Base-by-base conservation (phyloP, 140 eudicot species). In the Oenanthe javanica region DNA sequence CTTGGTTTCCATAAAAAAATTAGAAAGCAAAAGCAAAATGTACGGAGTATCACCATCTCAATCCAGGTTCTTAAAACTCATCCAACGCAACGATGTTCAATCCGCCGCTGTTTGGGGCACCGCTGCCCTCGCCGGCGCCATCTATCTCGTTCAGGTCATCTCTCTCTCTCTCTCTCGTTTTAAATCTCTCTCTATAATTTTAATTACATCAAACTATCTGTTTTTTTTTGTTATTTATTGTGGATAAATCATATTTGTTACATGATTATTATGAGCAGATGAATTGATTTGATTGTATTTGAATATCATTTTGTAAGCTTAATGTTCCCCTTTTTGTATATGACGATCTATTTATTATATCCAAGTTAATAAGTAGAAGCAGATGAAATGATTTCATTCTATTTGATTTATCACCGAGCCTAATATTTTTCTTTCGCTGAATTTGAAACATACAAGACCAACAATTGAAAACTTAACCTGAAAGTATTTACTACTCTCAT, bases 61-160 rank as follows among this genome's bases (percentile, higher is more conserved):
- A 67, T 88, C 92, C 73, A 19, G 92, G 88, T 40, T 89, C 86
- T 36, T 92, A 90, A 81, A 9, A 5, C 69, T 61, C 7, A n/a
- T 61, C 14, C 69, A 23, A 61, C 69, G 18, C 92, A 84, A 83
- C 75, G 97, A 91, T 74, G 19, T 93, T 48, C 91, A 91, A 84
- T 93, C 98, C 46, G 96, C 98, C 86, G 92, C 86, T 57, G 87
- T 83, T 45, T 93, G 98, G 98, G 98, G 98, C 81, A 91, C 86
- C 82, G 96, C 96, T 81, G 98, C 97, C 83, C 82, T 84, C 83
- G 47, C 97, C 79, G 72, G 85, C 77, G 98, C 90, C 59, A 69
- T 91, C 84, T 93, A 87, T 84, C 19, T 93, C 72, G 88, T 93
- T 81, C 98, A 93, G 97, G 98, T 93, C 45, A 42, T 14, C 23